Percentiles rank a stretch among this genome's conserved stretches.
These are phyloP conservation scores for Beverwykella pulmonaria DNA, from an alignment of 495 filamentous ascomycete genomes.

Conservation along the genomic window DNA sequence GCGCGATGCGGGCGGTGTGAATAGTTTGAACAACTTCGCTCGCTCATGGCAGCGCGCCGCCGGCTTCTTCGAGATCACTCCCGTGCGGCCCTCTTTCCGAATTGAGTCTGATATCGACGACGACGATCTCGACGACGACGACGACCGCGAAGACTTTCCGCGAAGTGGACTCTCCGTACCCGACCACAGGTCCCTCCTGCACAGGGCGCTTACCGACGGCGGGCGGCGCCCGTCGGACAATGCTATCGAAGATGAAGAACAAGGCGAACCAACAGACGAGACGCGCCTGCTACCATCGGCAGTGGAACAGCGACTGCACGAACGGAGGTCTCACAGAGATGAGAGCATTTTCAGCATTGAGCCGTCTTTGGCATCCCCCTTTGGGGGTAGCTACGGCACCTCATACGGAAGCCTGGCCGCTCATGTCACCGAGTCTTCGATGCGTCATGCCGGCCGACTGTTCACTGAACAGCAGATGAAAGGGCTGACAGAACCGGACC, in stretches of 20 bases:
- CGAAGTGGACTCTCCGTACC: constrained; percentile 42
- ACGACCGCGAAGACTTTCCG: constrained; percentile 47
- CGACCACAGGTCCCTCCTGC: constrained; percentile 51
- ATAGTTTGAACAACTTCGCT: constrained; percentile 93
- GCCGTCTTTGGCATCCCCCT: constrained; percentile 64
- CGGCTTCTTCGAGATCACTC: constrained; percentile 81
- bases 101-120: constrained; percentile 48
- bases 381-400: constrained; percentile 71
- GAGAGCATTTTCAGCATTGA: constrained; percentile 63
- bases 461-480: constrained; percentile 70
- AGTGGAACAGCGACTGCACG: constrained; percentile 24
- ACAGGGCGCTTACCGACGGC: constrained; percentile 50
- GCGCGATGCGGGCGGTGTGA: constrained; percentile 82
- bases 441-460: constrained; percentile 69
- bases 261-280: constrained; percentile 22
- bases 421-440: constrained; percentile 66
- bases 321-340: constrained; percentile 23
- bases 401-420: constrained; percentile 78
- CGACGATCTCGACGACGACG: constrained; percentile 57
- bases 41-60: constrained; percentile 93
- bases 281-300: constrained; percentile 25
- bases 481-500: constrained; percentile 54
- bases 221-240: constrained; percentile 31
- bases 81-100: constrained; percentile 69
- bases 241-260: constrained; percentile 37